Evolutionary conservation across 306 rosid species (phyloP).

Genomic region (Fragaria iinumae): DNA sequence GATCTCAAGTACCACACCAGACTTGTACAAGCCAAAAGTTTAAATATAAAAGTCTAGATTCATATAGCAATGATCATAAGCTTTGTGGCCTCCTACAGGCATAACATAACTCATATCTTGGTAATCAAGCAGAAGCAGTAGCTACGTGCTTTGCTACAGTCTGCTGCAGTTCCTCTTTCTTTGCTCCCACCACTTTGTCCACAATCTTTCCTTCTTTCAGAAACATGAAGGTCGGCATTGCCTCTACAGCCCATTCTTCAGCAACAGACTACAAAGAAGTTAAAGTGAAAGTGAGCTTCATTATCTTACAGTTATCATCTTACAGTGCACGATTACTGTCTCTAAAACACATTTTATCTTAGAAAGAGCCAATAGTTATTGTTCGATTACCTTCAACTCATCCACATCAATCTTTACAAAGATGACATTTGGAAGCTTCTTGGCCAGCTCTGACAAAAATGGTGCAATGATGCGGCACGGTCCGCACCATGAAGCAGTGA

Average conservation of each 20-base stretch:
- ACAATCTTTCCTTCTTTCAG: slow-evolving; percentile 76
- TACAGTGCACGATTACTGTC: background rate
- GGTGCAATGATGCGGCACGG: slow-evolving; percentile 92
- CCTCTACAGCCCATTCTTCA: slow-evolving; percentile 92
- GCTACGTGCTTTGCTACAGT: slow-evolving; percentile 51
- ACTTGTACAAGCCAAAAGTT: background rate
- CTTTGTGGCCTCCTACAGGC: background rate
- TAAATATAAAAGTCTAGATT: background rate
- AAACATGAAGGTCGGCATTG: slow-evolving; percentile 93
- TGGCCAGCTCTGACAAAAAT: slow-evolving; percentile 68
- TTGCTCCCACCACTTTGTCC: slow-evolving; percentile 85
- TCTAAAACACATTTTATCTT: background rate
- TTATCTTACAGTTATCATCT: background rate
- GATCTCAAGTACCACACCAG: background rate
- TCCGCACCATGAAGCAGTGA: slow-evolving; percentile 98
- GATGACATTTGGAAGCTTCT: slow-evolving; percentile 47
- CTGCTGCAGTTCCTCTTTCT: slow-evolving; percentile 76
- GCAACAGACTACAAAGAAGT: slow-evolving; percentile 61
- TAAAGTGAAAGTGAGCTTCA: background rate
- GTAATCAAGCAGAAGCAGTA: slow-evolving; percentile 39
- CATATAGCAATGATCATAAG: background rate
- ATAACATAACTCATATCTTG: background rate
- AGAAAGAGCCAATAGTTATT: background rate
- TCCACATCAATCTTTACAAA: slow-evolving; percentile 91
- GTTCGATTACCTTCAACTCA: slow-evolving; percentile 63